These are phyloP conservation scores for Morella rubra DNA, from an alignment of 306 rosid genomes.

Conservation along the genomic window DNA sequence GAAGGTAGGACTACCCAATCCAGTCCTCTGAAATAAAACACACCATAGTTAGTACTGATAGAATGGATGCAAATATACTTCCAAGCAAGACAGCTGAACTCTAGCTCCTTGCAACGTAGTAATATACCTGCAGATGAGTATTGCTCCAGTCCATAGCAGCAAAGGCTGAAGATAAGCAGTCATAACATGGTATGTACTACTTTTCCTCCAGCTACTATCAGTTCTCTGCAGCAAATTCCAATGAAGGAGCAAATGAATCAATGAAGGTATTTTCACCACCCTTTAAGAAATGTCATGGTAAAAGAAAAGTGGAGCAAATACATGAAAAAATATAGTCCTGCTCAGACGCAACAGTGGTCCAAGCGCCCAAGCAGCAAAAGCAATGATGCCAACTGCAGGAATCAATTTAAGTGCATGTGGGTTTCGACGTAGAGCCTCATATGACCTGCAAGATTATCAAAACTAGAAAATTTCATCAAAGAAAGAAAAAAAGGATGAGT, in stretches of 20 bases:
- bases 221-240: constrained; percentile 52
- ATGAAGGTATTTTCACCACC: constrained; percentile 16
- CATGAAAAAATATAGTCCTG: constrained; percentile 71
- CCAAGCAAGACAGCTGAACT: neutral
- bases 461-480: constrained; percentile 13
- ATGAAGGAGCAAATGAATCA: constrained; percentile 25
- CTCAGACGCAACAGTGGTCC: constrained; percentile 73
- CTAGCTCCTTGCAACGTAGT: constrained; percentile 19
- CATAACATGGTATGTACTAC: constrained; percentile 56
- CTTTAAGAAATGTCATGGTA: constrained; percentile 19
- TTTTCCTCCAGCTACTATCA: constrained; percentile 84
- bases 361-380: constrained; percentile 87
- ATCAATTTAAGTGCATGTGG: constrained; percentile 58
- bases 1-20: constrained; percentile 81
- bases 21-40: constrained; percentile 70
- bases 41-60: constrained; percentile 26
- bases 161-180: constrained; percentile 82
- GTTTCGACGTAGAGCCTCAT: constrained; percentile 55
- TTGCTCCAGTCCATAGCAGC: constrained; percentile 84
- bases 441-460: constrained; percentile 53
- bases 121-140: constrained; percentile 80
- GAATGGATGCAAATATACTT: neutral
- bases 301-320: constrained; percentile 38
- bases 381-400: constrained; percentile 77
- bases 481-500: constrained; percentile 7